These are phyloP conservation scores for Solanum medicagineum DNA, from an alignment of 257 asterid species.

Conservation along the genomic window DNA sequence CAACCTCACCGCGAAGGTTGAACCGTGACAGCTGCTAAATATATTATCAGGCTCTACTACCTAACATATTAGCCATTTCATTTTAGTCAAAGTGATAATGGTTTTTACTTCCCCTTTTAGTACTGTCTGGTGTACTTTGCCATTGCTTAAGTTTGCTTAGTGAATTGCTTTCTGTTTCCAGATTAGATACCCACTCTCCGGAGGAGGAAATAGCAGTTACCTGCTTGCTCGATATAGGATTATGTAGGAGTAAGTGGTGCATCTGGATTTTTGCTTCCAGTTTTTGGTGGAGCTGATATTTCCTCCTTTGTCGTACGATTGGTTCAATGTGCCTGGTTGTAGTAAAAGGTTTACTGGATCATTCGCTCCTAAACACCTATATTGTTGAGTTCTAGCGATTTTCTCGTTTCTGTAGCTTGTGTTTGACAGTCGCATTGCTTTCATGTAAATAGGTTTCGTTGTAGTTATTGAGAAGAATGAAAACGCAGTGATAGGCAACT, in stretches of 20 bases:
- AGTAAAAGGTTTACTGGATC: constrained; percentile 42
- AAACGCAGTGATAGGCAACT: not conserved
- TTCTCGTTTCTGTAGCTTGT: not conserved
- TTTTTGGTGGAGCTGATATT: constrained; percentile 91
- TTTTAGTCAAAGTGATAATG: not conserved
- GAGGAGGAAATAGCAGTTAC: constrained; percentile 87
- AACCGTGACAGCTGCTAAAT: too few species aligned
- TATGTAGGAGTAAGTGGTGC: constrained; percentile 92
- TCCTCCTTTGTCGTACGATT: constrained; percentile 81
- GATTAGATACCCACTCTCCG: constrained; percentile 74
- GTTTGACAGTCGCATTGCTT: not conserved
- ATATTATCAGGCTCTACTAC: too few species aligned
- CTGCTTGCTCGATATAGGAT: constrained; percentile 95
- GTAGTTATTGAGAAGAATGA: not conserved
- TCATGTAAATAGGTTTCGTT: not conserved
- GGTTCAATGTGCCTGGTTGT: constrained; percentile 97
- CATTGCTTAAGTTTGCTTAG: not conserved
- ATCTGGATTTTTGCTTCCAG: constrained; percentile 90
- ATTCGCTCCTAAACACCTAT: not conserved
- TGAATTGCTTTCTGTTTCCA: constrained; percentile 12
- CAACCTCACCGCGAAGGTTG: too few species aligned
- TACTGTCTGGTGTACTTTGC: not conserved
- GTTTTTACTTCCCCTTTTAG: not conserved
- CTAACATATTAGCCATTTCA: not conserved
- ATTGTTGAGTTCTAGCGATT: not conserved